Base-by-base conservation (phyloP, 164 flowering plant species). In the Piper betle region DNA sequence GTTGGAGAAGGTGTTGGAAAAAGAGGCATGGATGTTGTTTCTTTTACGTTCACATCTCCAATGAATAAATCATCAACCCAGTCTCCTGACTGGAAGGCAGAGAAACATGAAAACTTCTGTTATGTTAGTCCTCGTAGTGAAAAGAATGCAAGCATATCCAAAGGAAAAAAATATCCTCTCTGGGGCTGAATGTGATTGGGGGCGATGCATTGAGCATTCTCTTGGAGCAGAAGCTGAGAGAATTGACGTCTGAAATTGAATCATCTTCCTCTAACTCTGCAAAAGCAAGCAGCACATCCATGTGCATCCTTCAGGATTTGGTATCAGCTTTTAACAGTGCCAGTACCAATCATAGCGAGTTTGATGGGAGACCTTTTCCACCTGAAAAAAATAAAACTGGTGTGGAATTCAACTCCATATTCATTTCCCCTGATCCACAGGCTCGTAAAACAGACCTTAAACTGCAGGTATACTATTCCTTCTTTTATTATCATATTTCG, bases 31-130 rank as follows among this genome's bases (percentile, higher is more conserved):
- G 97, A 90, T 75, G 89, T 91, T 70, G 82, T 93, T 71, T 93
- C 99, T 18, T 93, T 93, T 71, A 88, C 99, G 48, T 90, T 93
- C 68, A 88, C 83, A 46, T 79, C 96, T 39, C 97, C 99, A 53
- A 65, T 90, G 73, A 68, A 75, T 43, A 63, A 63, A 53, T 58
- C 85, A 37, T 38, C 71, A 57, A 67, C 79, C 61, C 67, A 37
- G 39, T 57, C 67, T 17, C 39, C 60, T 17, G 61, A 16, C 13
- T 55, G 57, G 53, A 58, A 37, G 61, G 46, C n/a, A 10, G 79
- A 73, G 66, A 72, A 59, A 63, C 72, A 41, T 63, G 68, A 46
- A 25, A 57, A 67, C n/a, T n/a, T 46, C 8, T 38, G 63, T 59
- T 63, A 16, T 53, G 20, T 46, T 25, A 82, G 79, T 64, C 69